Conservation (phyloP, 306 rosid species). For the Malus sieversii region DNA sequence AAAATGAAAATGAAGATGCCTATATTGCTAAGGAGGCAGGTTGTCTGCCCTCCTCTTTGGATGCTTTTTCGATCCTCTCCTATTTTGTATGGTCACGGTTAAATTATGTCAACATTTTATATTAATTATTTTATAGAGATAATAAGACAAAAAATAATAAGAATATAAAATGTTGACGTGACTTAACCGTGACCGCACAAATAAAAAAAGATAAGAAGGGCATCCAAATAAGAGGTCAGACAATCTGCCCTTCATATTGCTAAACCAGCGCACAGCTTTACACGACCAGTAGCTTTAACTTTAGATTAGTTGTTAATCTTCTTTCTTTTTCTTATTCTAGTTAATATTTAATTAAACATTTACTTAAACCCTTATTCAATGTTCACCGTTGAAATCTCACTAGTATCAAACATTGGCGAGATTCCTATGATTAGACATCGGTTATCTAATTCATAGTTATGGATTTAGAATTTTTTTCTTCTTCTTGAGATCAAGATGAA, state of each 20-base stretch:
- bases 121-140: too few relatives aligned
- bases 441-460: not conserved
- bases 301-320: not conserved
- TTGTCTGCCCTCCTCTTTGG: too few relatives aligned
- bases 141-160: too few relatives aligned
- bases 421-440: not conserved
- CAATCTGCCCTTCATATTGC: not conserved
- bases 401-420: not conserved
- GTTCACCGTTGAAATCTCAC: not conserved
- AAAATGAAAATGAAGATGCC: not conserved
- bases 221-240: too few relatives aligned
- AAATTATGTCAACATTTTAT: too few relatives aligned
- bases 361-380: too few relatives aligned
- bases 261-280: conserved; percentile 11
- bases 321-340: not conserved
- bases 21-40: too few relatives aligned
- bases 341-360: not conserved
- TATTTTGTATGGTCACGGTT: too few relatives aligned
- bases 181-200: too few relatives aligned
- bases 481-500: not conserved
- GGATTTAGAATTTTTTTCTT: rapidly evolving
- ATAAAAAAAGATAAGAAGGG: too few relatives aligned
- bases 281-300: not conserved
- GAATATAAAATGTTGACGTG: too few relatives aligned
- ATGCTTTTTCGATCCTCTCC: rapidly evolving